Percentiles rank a stretch among this genome's conserved stretches.
These are phyloP conservation scores for Globisporangium takayamanum DNA, from an alignment of 352 stramenopile genomes.

Conservation along the genomic window DNA sequence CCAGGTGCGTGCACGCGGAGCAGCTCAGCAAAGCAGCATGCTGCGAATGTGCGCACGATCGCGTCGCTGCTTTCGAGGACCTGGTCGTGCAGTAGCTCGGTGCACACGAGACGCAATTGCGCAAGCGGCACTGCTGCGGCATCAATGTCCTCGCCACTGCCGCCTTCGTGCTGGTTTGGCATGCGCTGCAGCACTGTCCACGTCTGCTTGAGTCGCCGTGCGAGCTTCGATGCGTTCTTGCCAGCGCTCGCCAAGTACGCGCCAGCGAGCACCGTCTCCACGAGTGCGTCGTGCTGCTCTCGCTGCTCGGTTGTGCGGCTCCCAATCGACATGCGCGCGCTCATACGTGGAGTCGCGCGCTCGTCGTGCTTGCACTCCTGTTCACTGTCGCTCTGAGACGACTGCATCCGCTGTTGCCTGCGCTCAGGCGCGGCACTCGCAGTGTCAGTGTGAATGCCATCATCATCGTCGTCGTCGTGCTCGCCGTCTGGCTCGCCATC, in stretches of 20 bases:
- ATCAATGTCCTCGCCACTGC: slow-evolving; percentile 4
- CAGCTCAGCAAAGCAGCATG: slow-evolving; percentile 70
- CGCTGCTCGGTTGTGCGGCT: slow-evolving; percentile 3
- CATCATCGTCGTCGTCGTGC: too few species aligned
- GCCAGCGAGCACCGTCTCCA: slow-evolving; percentile 7
- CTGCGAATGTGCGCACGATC: slow-evolving; percentile 50
- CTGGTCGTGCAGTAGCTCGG: slow-evolving; percentile 48
- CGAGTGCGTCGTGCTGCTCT: slow-evolving; percentile 2
- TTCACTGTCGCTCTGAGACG: too few species aligned
- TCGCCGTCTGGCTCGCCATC: too few species aligned
- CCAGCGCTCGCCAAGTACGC: slow-evolving; percentile 25
- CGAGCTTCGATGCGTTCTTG: slow-evolving; percentile 31
- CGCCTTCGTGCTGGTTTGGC: slow-evolving; percentile 37
- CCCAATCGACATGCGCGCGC: slow-evolving; percentile 1
- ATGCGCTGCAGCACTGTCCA: slow-evolving; percentile 39
- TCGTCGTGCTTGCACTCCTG: neutral
- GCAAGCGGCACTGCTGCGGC: slow-evolving; percentile 19
- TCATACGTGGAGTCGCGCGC: neutral
- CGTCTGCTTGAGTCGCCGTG: slow-evolving; percentile 43
- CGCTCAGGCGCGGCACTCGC: too few species aligned
- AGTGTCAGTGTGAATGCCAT: too few species aligned
- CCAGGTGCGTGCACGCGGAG: slow-evolving; percentile 58
- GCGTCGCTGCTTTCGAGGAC: slow-evolving; percentile 40
- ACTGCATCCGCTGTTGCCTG: too few species aligned
- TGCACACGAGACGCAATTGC: slow-evolving; percentile 36